A percentile compares a stretch with the other conserved stretches of the same genome.
These are phyloP conservation scores for Fraxinus quadrangulata DNA, from an alignment of 257 asterid species.

Conservation along the genomic window DNA sequence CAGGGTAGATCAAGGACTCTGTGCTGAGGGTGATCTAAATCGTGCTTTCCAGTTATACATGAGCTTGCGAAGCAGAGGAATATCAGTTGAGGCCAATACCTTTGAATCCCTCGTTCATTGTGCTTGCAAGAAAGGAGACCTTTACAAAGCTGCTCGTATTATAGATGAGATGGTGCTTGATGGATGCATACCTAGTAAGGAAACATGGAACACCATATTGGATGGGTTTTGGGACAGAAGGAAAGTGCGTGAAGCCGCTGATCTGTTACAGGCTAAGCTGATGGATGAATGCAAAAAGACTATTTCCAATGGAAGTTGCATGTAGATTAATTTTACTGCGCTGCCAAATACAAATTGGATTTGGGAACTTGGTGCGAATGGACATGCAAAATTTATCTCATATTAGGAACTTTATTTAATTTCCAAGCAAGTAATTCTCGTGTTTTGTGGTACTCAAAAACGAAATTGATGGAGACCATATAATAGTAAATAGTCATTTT, in stretches of 20 bases:
- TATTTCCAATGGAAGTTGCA: conserved; percentile 28
- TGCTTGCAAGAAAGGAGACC: conserved; percentile 61
- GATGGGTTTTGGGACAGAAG: conserved; percentile 66
- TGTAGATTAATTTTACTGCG: conserved; percentile 4
- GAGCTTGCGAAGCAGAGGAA: conserved; percentile 72
- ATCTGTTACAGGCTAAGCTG: conserved; percentile 43
- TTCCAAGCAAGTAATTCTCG: not conserved
- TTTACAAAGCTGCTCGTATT: conserved; percentile 66
- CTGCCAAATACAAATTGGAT: not conserved
- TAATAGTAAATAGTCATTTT: not conserved
- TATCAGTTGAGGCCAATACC: conserved; percentile 66
- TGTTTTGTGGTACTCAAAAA: not conserved
- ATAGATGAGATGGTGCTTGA: conserved; percentile 77
- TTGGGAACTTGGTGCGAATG: conserved; percentile 6
- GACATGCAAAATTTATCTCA: not conserved
- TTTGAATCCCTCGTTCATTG: conserved; percentile 55
- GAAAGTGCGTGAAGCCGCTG: conserved; percentile 68
- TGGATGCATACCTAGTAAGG: conserved; percentile 71
- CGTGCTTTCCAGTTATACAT: conserved; percentile 69
- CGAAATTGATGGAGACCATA: conserved; percentile 2
- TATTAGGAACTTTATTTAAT: not conserved
- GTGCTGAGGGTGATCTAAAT: conserved; percentile 43
- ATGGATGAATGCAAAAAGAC: conserved; percentile 33
- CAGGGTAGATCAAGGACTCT: conserved; percentile 64
- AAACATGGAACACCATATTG: conserved; percentile 59